Conservation (phyloP, 1,284 basidiomycete species). For the Ustanciosporium gigantosporum region DNA sequence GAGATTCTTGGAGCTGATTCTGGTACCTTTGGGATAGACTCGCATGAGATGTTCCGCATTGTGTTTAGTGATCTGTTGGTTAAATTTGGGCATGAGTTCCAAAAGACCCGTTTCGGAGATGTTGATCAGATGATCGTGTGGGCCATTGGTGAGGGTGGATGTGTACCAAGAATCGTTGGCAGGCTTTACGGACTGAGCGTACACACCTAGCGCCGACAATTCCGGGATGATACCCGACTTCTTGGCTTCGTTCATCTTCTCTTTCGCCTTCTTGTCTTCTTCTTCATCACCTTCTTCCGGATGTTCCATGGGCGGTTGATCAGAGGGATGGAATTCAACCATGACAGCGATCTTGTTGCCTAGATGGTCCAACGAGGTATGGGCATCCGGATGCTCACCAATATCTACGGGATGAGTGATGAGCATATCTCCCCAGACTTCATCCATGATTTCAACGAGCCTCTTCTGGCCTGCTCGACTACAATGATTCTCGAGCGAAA, state of each 20-base stretch:
- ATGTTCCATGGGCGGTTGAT: constrained; percentile 7
- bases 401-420: constrained; percentile 29
- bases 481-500: constrained; percentile 72
- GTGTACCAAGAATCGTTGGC: constrained; percentile 46
- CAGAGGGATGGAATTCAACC: constrained; percentile 62
- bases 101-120: constrained; percentile 67
- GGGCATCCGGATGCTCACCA: constrained; percentile 44
- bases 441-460: constrained; percentile 68
- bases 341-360: constrained; percentile 69
- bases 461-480: constrained; percentile 65
- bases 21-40: constrained; percentile 69
- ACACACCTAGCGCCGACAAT: constrained; percentile 49
- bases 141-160: constrained; percentile 37
- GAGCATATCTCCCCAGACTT: constrained; percentile 68
- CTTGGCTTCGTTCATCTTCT: constrained; percentile 22
- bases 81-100: constrained; percentile 62
- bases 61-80: constrained; percentile 60
- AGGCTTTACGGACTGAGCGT: constrained; percentile 53
- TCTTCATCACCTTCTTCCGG: constrained; percentile 19
- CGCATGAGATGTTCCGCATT: constrained; percentile 66
- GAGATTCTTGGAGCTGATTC: constrained; percentile 62
- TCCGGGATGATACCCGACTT: constrained; percentile 50
- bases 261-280: constrained; percentile 18
- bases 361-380: constrained; percentile 65
- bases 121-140: constrained; percentile 66